These are phyloP conservation scores for Saccharomyces hybrid DNA, from an alignment of 1,139 yeast genomes.

Conservation along the genomic window DNA sequence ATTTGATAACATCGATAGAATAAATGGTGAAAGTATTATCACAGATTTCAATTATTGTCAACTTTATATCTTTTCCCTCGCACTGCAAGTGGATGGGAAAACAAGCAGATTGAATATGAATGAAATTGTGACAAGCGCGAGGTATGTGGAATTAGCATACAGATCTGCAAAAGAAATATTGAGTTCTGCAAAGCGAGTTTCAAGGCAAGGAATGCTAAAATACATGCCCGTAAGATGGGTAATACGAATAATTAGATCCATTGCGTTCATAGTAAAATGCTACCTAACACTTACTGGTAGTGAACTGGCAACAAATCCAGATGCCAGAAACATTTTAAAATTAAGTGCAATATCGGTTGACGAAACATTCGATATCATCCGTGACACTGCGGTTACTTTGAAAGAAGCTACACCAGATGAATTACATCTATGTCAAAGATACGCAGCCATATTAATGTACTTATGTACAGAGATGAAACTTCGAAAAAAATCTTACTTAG, in stretches of 20 bases:
- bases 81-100: conserved; percentile 46
- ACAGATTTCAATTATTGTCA: conserved; percentile 82
- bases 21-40: conserved; percentile 64
- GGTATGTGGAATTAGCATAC: conserved; percentile 74
- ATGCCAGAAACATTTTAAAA: conserved; percentile 40
- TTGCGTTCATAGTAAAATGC: conserved; percentile 83
- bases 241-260: conserved; percentile 79
- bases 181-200: conserved; percentile 63
- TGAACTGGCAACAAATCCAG: conserved; percentile 21
- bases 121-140: conserved; percentile 66
- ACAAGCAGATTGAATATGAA: conserved; percentile 44
- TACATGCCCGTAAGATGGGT: conserved; percentile 91
- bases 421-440: conserved; percentile 70
- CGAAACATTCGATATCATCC: conserved; percentile 61
- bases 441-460: conserved; percentile 72
- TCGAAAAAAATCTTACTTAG: conserved; percentile 14
- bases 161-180: conserved; percentile 77
- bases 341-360: conserved; percentile 60
- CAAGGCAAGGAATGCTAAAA: conserved; percentile 51
- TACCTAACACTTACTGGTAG: conserved; percentile 56
- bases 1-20: conserved; percentile 35
- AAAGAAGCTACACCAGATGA: conserved; percentile 87
- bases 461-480: conserved; percentile 66
- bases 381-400: conserved; percentile 64
- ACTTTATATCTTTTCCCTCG: conserved; percentile 73